Evolutionary conservation across 495 filamentous ascomycete genomes (phyloP), one percentile per base, ranked within the genome.

Genomic region (Lasiosphaeria miniovina): DNA sequence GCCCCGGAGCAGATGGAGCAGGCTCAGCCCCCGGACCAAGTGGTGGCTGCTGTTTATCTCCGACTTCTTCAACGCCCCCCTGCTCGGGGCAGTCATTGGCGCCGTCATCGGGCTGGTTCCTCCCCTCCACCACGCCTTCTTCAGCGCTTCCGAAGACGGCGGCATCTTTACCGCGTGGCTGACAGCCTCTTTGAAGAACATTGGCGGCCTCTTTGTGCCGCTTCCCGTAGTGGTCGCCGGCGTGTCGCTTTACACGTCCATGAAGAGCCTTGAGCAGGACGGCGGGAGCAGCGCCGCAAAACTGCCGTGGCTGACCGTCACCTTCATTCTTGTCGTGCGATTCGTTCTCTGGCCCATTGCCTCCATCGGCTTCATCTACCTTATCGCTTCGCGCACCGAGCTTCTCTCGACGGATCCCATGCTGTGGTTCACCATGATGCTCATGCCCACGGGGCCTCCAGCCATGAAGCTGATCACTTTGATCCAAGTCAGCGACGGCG

Each of bases 161-260:
- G 88, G 90, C 3, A 84, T 85, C 43, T 82, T 88, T 58, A 84
- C 79, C 40, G 86, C 87, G 2, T 92, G 88, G 88, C 71, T 92
- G 56, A 90, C 88, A 3, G 75, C 78, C 0, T 84, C 83, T 14
- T 64, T 91, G 36, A 75, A 81, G 62, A 89, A 88, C 57, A 76
- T 91, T 14, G 88, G 90, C 1, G 77, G 80, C 0, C 74, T 92
- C 4, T 93, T 93, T 66, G 84, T 89, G 1, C 79, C 83, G 0
- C 71, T 91, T 31, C 89, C 90, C 60, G 82, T 91, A 32, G 80
- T 91, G 32, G 79, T 90, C 0, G 86, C 88, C n/a, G 88, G 89
- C 0, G 81, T 87, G 35, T 87, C 88, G 61, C 71, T 92, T 2
- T 67, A 56, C 48, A 60, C 59, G 52, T 74, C 75, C 56, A 81